Evolutionary conservation across 2,329 filamentous ascomycete species (phyloP), one percentile per base, ranked within the genome.

Genomic region (Aplosporella prunicola): DNA sequence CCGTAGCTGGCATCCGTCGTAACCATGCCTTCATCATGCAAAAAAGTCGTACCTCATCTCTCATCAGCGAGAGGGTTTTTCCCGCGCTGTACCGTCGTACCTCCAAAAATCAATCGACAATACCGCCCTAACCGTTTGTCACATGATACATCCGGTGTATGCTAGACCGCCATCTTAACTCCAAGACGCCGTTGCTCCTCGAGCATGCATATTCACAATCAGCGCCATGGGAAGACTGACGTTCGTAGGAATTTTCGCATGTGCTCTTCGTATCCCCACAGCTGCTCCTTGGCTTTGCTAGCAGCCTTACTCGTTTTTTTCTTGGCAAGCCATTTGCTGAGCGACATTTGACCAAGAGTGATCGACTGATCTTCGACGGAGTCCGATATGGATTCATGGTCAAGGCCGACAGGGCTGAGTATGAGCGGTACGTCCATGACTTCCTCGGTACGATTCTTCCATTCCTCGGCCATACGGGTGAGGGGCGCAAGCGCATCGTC

Each of bases 401-500:
- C 14, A 15, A 32, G 23, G 53, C 55, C n/a, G n/a, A 56, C 43
- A 0, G 58, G 57, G 14, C 45, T 51, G 1, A 61, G 49, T 41
- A 62, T 55, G 24, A 62, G 52, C 0, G 59, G 59, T 14, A 61
- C 58, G 36, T 62, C 59, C 59, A 62, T 62, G 35, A 60, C 53
- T 15, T 40, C 38, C 22, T 40, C 26, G 23, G 32, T 27, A 8
- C 32, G 38, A 10, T 31, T 41, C 47, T 60, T 60, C 58, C 58
- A 61, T 11, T 47, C 61, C 44, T 65, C 60, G 9, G 56, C 55
- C 32, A 52, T 67, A 51, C 51, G 47, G 17, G 72, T 76, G 40
- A 93, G 63, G 2, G 82, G 81, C 25, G 77, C 74, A n/a, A 93
- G 71, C 0, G 84, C 85, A 20, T 87, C 80, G 41, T 91, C 81